These are phyloP conservation scores for Plantago major DNA, from an alignment of 257 asterid species.

Conservation along the genomic window DNA sequence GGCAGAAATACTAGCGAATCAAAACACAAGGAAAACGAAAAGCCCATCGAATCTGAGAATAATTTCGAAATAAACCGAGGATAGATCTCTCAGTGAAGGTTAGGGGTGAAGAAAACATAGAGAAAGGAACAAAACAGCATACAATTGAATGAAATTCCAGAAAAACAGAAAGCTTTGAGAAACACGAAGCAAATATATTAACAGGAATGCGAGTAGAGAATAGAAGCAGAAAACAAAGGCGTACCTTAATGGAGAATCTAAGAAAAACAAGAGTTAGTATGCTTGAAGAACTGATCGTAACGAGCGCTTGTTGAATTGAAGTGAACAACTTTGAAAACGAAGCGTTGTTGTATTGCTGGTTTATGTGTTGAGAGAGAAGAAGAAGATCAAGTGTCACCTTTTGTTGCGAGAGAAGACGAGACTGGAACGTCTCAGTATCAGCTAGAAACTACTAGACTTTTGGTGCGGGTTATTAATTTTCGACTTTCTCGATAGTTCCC, in stretches of 20 bases:
- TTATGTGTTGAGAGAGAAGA: background rate
- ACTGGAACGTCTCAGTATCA: constrained; percentile 24
- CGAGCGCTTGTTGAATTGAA: background rate
- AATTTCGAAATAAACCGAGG: too few relatives aligned
- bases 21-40: too few relatives aligned
- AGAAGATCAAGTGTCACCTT: background rate
- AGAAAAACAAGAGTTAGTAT: background rate
- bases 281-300: background rate
- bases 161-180: background rate
- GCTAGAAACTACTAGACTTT: constrained; percentile 32
- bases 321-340: background rate
- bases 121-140: too few relatives aligned
- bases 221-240: background rate
- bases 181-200: background rate
- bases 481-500: background rate
- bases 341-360: background rate
- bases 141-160: background rate
- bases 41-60: too few relatives aligned
- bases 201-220: background rate
- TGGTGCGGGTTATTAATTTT: background rate
- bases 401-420: constrained; percentile 16
- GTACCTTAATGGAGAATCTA: constrained; percentile 12
- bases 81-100: too few relatives aligned
- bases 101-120: too few relatives aligned
- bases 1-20: too few relatives aligned